Conservation (phyloP, 169 alveolate species). For the Fabrea salina region DNA sequence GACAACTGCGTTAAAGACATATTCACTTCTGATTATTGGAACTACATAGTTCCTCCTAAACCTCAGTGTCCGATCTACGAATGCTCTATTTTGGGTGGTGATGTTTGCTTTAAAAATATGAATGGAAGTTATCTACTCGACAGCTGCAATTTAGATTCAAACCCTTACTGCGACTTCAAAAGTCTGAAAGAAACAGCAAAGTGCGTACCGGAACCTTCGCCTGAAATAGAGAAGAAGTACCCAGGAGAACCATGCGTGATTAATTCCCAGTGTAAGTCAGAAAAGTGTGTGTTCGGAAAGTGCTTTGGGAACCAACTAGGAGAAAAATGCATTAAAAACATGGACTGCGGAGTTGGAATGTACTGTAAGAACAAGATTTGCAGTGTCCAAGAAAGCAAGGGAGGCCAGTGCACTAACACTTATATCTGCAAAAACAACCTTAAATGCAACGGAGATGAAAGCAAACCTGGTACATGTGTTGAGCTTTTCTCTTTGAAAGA, state of each 20-base stretch:
- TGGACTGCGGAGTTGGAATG: background rate
- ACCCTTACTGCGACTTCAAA: no score
- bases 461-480: background rate
- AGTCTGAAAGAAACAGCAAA: no score
- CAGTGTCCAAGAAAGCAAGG: no score
- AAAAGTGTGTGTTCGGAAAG: background rate
- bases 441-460: background rate
- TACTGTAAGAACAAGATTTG: no score
- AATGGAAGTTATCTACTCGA: no score
- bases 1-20: constrained; percentile 19
- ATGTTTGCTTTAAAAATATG: no score
- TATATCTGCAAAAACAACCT: background rate
- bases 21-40: constrained; percentile 6
- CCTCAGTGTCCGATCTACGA: no score
- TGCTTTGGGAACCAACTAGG: background rate
- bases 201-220: no score
- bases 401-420: constrained; percentile 2
- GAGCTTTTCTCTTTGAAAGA: background rate
- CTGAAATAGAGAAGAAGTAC: no score
- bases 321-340: background rate
- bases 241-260: constrained; percentile 3
- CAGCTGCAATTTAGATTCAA: no score
- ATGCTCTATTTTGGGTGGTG: no score
- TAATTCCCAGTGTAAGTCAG: background rate
- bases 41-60: no score